These are phyloP conservation scores for Candida maris DNA, from an alignment of 805 yeast genomes.

Conservation along the genomic window DNA sequence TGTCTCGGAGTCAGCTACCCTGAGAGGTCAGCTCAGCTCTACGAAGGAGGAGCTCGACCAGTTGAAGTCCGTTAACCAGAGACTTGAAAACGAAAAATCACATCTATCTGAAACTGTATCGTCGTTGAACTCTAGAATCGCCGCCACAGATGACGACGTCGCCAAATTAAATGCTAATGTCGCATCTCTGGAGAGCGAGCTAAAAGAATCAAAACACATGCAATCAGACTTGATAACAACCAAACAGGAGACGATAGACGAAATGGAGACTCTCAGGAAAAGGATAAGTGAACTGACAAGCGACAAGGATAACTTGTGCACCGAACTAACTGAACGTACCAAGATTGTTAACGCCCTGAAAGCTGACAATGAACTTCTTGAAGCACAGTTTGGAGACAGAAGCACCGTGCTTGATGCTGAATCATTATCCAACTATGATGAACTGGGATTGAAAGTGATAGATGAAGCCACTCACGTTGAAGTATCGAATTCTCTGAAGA, in stretches of 20 bases:
- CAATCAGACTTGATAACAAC: not conserved
- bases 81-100: not conserved
- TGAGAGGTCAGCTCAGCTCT: conserved; percentile 2
- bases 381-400: conserved; percentile 5
- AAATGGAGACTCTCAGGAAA: not conserved
- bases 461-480: conserved; percentile 12
- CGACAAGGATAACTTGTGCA: conserved; percentile 1
- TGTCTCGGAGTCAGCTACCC: conserved; percentile 5
- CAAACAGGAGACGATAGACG: not conserved
- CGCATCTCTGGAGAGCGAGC: conserved; percentile 2
- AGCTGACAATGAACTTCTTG: conserved; percentile 2
- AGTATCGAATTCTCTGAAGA: conserved; percentile 14
- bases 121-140: not conserved
- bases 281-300: not conserved
- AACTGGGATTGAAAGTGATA: conserved; percentile 8
- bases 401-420: conserved; percentile 2
- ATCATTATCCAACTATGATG: conserved; percentile 7
- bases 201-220: not conserved
- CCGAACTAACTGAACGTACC: conserved; percentile 4
- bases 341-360: conserved; percentile 4
- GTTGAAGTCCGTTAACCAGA: not conserved
- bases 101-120: not conserved
- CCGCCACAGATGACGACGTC: not conserved
- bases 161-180: not conserved
- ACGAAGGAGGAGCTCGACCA: conserved; percentile 2